Conservation (phyloP, 192 early-diverging fungal species). For the Linnemannia elongata region DNA sequence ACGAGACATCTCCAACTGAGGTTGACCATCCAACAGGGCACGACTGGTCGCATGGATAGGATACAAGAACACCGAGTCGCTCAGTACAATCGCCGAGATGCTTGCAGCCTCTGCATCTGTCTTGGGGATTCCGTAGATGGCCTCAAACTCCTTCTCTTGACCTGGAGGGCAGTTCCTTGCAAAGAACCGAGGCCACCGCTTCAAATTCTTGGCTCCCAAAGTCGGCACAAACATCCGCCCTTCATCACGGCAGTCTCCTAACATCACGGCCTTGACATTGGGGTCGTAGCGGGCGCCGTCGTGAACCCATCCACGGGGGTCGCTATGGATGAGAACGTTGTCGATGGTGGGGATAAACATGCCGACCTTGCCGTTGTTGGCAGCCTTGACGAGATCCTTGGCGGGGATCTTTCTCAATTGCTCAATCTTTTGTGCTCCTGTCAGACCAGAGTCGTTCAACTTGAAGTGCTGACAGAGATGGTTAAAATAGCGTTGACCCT, state of each 20-base stretch:
- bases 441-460: slow-evolving; percentile 4
- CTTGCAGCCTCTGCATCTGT: slow-evolving; percentile 28
- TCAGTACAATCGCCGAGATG: slow-evolving; percentile 30
- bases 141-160: slow-evolving; percentile 42
- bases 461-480: slow-evolving; percentile 40
- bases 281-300: slow-evolving; percentile 42
- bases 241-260: slow-evolving; percentile 49
- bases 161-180: slow-evolving; percentile 38
- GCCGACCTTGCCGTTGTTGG: slow-evolving; percentile 17
- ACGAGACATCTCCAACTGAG: slow-evolving; percentile 22
- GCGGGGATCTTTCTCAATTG: slow-evolving; percentile 22
- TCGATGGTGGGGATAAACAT: slow-evolving; percentile 51
- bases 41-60: slow-evolving; percentile 33
- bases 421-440: slow-evolving; percentile 33
- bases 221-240: slow-evolving; percentile 39
- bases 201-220: slow-evolving; percentile 32
- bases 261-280: slow-evolving; percentile 35
- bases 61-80: slow-evolving; percentile 28
- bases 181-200: slow-evolving; percentile 44
- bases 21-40: not conserved
- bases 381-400: slow-evolving; percentile 46
- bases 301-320: slow-evolving; percentile 31
- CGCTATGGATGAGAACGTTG: slow-evolving; percentile 29
- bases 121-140: slow-evolving; percentile 33
- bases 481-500: slow-evolving; percentile 45